A percentile compares a stretch with the other conserved stretches of the same genome.
Conservation (phyloP, 345 rosid species). For the Gossypium herbaceum region DNA sequence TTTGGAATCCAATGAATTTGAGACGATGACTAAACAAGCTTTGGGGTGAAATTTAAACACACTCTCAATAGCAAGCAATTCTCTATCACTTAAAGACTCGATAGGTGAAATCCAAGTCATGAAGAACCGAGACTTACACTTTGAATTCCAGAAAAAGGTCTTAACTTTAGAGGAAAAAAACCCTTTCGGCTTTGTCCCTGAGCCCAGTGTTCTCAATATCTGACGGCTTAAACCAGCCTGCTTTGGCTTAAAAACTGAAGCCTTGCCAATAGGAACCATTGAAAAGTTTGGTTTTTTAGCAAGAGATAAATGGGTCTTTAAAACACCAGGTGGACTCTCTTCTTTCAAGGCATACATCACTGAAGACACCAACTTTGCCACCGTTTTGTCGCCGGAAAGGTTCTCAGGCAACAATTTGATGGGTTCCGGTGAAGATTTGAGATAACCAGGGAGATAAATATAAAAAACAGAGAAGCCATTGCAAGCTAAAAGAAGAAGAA, state of each 20-base stretch:
- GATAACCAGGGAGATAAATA: conserved; percentile 41
- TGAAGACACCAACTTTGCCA: conserved; percentile 29
- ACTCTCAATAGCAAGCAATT: conserved; percentile 54
- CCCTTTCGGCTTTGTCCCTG: conserved; percentile 32
- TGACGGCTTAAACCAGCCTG: conserved; percentile 10
- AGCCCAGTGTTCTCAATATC: conserved; percentile 20
- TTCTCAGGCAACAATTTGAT: conserved; percentile 25
- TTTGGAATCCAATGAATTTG: conserved; percentile 61
- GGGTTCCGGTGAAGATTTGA: conserved; percentile 29
- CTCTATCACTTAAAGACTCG: conserved; percentile 60
- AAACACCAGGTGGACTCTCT: conserved; percentile 30
- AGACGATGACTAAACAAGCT: conserved; percentile 69
- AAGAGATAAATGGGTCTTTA: conserved; percentile 33
- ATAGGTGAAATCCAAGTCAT: conserved; percentile 90
- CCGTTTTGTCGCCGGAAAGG: conserved; percentile 17
- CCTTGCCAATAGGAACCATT: conserved; percentile 18
- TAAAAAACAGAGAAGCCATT: conserved; percentile 74
- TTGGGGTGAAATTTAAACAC: conserved; percentile 58
- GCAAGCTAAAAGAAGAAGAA: conserved; percentile 53
- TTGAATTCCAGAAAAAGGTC: conserved; percentile 41
- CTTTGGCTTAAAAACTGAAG: conserved; percentile 19
- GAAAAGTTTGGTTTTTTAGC: conserved; percentile 24
- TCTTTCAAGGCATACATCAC: conserved; percentile 53
- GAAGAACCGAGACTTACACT: conserved; percentile 67
- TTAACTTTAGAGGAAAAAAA: conserved; percentile 50